Evolutionary conservation across 305 asterid species (phyloP).

Genomic region (Fraxinus sp.): DNA sequence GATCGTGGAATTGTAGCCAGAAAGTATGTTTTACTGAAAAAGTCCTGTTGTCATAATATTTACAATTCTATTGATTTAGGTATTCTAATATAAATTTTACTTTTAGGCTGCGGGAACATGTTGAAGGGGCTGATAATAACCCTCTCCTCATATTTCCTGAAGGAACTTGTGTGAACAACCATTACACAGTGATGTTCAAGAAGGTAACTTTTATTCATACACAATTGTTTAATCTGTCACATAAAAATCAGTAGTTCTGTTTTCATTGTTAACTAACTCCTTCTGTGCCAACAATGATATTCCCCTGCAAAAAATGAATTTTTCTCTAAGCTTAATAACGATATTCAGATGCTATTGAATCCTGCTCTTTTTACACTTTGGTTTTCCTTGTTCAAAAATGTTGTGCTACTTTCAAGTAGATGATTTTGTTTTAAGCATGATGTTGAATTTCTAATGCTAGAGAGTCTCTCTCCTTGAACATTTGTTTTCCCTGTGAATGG

Average conservation of each 20-base stretch:
- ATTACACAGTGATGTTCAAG: constrained; percentile 96
- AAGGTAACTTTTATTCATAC: constrained; percentile 45
- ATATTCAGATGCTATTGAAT: constrained; percentile 4
- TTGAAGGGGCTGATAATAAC: constrained; percentile 80
- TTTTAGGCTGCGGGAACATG: constrained; percentile 82
- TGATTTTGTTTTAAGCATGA: background rate
- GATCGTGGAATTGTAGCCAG: constrained; percentile 89
- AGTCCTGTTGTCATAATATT: background rate
- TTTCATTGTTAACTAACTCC: background rate
- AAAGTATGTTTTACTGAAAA: constrained; percentile 58
- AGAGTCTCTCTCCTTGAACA: background rate
- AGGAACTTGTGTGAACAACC: constrained; percentile 98
- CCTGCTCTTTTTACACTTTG: constrained; percentile 1
- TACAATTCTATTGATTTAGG: constrained; percentile 18
- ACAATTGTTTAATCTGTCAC: background rate
- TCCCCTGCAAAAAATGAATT: background rate
- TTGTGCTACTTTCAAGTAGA: background rate
- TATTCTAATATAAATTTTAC: constrained; percentile 2
- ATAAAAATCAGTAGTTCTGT: background rate
- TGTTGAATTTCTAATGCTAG: background rate
- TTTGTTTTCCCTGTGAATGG: background rate
- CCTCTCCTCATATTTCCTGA: constrained; percentile 98
- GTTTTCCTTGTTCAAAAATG: background rate
- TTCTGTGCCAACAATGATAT: background rate
- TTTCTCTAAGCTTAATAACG: background rate